Conservation (phyloP, 176 grass and related monocot genomes). For the Phoenix roebelenii region DNA sequence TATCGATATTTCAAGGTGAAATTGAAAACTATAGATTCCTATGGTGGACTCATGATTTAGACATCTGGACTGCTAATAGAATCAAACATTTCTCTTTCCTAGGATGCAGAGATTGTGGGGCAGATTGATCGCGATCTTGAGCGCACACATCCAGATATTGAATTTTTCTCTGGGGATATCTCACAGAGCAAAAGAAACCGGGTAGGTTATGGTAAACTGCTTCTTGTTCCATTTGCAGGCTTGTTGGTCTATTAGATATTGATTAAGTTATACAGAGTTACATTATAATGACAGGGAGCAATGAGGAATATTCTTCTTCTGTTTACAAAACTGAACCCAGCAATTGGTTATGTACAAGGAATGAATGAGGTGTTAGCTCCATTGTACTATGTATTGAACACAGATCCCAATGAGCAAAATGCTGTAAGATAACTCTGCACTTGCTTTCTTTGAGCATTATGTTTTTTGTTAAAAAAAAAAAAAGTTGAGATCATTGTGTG, state of each 20-base stretch:
- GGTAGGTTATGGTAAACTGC: slow-evolving; percentile 26
- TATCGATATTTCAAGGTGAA: slow-evolving; percentile 82
- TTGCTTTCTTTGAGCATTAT: slow-evolving; percentile 1
- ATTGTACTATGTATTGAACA: slow-evolving; percentile 69
- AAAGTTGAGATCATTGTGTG: too few species aligned
- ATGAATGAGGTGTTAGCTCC: slow-evolving; percentile 98
- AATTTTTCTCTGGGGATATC: slow-evolving; percentile 53
- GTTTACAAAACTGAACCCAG: slow-evolving; percentile 89
- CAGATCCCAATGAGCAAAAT: slow-evolving; percentile 37
- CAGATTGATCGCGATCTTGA: slow-evolving; percentile 91
- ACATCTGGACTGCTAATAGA: not conserved
- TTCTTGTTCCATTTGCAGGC: slow-evolving; percentile 13
- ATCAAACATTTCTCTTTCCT: slow-evolving; percentile 20
- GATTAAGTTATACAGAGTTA: not conserved
- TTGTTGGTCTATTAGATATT: slow-evolving; percentile 2
- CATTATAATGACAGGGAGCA: slow-evolving; percentile 50
- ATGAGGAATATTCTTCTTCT: slow-evolving; percentile 84
- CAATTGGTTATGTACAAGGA: slow-evolving; percentile 86
- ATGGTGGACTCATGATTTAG: not conserved
- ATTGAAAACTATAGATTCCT: not conserved
- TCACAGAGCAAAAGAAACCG: slow-evolving; percentile 39
- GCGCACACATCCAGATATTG: slow-evolving; percentile 78
- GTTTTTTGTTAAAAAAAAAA: not conserved
- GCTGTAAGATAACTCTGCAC: slow-evolving; percentile 39
- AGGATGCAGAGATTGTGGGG: slow-evolving; percentile 78